Conservation (phyloP, 805 yeast species). For the Monosporozyma aerobia region DNA sequence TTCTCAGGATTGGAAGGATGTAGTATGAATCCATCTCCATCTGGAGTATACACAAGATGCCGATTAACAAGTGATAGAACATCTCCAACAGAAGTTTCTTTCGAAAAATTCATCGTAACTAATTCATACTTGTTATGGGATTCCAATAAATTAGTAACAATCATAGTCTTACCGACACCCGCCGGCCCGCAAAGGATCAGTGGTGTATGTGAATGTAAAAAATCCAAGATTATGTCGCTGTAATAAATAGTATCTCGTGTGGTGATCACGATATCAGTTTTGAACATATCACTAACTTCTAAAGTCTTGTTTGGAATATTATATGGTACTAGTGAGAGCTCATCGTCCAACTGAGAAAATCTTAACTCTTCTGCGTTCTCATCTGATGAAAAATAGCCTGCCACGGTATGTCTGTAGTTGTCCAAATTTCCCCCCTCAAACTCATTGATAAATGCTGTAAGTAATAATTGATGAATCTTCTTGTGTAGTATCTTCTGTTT, state of each 20-base stretch:
- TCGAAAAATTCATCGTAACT: conserved; percentile 70
- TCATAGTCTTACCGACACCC: conserved; percentile 95
- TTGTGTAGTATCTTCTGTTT: neutral
- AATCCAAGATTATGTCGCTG: conserved; percentile 47
- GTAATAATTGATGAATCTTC: neutral
- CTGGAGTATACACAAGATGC: conserved; percentile 50
- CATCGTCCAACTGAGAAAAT: neutral
- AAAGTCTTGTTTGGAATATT: conserved; percentile 31
- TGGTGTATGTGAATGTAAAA: conserved; percentile 49
- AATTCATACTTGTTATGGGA: conserved; percentile 49
- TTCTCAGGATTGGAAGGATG: conserved; percentile 54
- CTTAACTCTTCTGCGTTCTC: neutral
- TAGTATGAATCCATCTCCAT: conserved; percentile 43
- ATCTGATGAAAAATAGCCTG: neutral
- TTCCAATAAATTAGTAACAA: conserved; percentile 59
- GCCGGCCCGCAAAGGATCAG: conserved; percentile 89
- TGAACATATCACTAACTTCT: conserved; percentile 49
- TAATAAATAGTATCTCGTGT: conserved; percentile 71
- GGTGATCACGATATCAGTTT: conserved; percentile 61
- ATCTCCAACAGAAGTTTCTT: conserved; percentile 58
- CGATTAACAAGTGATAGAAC: conserved; percentile 62
- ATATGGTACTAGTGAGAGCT: neutral
- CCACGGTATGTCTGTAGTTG: neutral
- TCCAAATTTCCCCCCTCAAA: neutral
- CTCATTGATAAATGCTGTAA: neutral